Conservation (phyloP, 2,329 filamentous ascomycete species). For the Penicillium vulpinum region DNA sequence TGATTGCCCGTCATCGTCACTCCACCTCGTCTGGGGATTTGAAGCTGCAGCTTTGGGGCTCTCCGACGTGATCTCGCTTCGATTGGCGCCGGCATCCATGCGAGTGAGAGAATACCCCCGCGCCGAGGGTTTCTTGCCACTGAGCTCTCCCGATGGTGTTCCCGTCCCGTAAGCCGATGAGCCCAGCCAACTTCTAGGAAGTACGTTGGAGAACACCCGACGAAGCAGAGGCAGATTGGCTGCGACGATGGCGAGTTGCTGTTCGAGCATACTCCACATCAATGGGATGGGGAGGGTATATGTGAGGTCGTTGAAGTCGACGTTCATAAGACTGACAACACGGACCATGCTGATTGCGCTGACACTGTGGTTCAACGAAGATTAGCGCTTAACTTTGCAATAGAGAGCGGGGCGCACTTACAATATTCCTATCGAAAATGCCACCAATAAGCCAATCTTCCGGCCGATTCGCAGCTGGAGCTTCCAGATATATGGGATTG, state of each 20-base stretch:
- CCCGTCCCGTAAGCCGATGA: background rate
- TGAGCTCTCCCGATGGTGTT: background rate
- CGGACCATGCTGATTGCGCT: conserved; percentile 22
- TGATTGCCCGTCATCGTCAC: background rate
- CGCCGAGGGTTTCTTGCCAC: background rate
- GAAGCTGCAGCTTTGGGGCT: background rate
- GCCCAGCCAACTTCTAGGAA: background rate
- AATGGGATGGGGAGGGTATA: conserved; percentile 13
- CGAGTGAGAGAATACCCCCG: background rate
- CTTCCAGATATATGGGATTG: conserved; percentile 24
- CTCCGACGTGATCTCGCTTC: background rate
- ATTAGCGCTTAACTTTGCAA: background rate
- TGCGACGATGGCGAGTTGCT: conserved; percentile 16
- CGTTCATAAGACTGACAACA: conserved; percentile 11
- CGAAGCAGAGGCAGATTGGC: conserved; percentile 15
- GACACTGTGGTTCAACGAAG: conserved; percentile 7
- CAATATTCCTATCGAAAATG: conserved; percentile 26
- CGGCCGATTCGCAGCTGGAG: conserved; percentile 18
- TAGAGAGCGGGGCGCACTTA: conserved; percentile 8
- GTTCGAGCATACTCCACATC: conserved; percentile 23
- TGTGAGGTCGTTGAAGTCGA: conserved; percentile 20
- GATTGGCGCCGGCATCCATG: background rate
- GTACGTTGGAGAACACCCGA: background rate
- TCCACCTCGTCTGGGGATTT: background rate
- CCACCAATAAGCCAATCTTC: conserved; percentile 20